These are phyloP conservation scores for Xylaria multiplex DNA, from an alignment of 2,329 filamentous ascomycete genomes.

Conservation along the genomic window DNA sequence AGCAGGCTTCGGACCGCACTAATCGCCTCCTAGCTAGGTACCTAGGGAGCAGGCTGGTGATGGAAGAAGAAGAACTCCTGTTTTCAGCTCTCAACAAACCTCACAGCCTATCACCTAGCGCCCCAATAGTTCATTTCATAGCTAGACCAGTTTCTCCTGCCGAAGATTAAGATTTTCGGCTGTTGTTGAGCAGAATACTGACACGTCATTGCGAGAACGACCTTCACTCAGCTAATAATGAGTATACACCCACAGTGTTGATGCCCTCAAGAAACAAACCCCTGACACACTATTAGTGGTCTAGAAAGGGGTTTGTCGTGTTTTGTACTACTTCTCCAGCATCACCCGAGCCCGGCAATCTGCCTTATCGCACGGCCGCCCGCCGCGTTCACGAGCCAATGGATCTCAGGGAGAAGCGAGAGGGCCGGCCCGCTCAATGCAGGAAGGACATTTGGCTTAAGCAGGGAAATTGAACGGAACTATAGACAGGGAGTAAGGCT, in stretches of 20 bases:
- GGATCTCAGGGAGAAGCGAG: constrained; percentile 33
- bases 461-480: not conserved
- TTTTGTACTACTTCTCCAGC: constrained; percentile 6
- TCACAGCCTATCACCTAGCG: not conserved
- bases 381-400: constrained; percentile 34
- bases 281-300: not conserved
- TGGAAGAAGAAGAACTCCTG: not conserved
- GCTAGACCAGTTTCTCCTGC: not conserved
- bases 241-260: not conserved
- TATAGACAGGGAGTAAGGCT: not conserved
- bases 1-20: not conserved
- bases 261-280: not conserved
- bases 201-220: constrained; percentile 12
- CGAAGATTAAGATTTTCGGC: not conserved
- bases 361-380: constrained; percentile 34
- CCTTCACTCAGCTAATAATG: constrained; percentile 12
- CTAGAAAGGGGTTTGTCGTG: constrained; percentile 5
- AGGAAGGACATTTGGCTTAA: constrained; percentile 1
- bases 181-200: not conserved
- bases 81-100: constrained; percentile 13
- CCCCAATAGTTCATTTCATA: not conserved
- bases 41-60: not conserved
- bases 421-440: constrained; percentile 22
- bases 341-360: constrained; percentile 31
- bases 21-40: not conserved